A percentile compares a stretch with the other conserved stretches of the same genome.
Evolutionary conservation across 768 basidiomycete genomes (phyloP).

Genomic region (Hydnomerulius pinastri): DNA sequence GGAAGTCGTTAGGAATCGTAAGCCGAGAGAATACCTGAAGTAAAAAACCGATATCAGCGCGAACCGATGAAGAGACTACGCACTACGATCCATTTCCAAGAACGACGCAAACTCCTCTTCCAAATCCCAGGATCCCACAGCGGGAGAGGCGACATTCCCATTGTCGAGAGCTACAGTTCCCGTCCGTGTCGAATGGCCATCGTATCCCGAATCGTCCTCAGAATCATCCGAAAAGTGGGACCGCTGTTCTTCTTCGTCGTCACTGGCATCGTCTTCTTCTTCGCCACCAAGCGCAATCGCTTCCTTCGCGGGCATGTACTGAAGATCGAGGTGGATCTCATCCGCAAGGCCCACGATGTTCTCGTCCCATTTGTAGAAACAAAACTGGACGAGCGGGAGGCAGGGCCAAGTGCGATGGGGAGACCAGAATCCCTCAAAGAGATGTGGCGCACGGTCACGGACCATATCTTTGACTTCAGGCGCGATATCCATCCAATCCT

Average conservation of each 20-base stretch:
- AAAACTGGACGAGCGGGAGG: conserved; percentile 13
- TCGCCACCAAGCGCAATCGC: neutral
- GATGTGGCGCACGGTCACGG: conserved; percentile 1
- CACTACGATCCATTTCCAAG: conserved; percentile 4
- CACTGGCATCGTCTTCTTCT: neutral
- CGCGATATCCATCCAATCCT: conserved; percentile 10
- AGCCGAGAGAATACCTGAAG: neutral
- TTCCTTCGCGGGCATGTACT: neutral
- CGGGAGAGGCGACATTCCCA: too few species aligned
- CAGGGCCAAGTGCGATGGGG: neutral
- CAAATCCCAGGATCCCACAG: too few species aligned
- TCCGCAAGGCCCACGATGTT: conserved; percentile 17
- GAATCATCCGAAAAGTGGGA: neutral
- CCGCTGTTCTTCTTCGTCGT: neutral
- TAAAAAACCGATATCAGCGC: neutral
- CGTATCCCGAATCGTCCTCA: neutral
- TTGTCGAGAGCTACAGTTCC: neutral
- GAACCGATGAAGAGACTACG: neutral
- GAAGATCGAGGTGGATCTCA: neutral
- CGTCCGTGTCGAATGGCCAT: neutral
- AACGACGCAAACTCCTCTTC: neutral
- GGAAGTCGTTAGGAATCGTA: neutral
- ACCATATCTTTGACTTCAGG: conserved; percentile 7
- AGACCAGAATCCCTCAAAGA: neutral
- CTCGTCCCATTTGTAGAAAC: conserved; percentile 22